These are phyloP conservation scores for Myxozyma melibiosi DNA, from an alignment of 805 yeast species.

Conservation along the genomic window DNA sequence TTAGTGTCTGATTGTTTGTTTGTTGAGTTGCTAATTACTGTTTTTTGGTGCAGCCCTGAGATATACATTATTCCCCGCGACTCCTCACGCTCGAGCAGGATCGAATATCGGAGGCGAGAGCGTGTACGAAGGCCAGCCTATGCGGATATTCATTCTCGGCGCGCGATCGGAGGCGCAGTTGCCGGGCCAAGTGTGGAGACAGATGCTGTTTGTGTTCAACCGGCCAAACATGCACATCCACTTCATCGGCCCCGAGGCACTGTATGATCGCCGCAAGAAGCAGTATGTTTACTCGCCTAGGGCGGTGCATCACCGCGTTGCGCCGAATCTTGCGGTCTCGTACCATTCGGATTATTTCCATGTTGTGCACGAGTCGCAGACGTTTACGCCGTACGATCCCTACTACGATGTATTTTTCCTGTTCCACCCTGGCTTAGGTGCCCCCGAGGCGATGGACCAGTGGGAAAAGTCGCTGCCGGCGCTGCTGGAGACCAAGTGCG, in stretches of 20 bases:
- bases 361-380: constrained; percentile 86
- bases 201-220: constrained; percentile 83
- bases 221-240: constrained; percentile 80
- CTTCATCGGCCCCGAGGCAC: constrained; percentile 91
- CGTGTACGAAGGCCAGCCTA: constrained; percentile 77
- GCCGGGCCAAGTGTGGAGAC: constrained; percentile 96
- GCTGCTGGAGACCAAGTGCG: constrained; percentile 88
- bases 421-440: constrained; percentile 93
- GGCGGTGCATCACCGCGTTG: constrained; percentile 67
- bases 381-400: constrained; percentile 97
- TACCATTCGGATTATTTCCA: constrained; percentile 92
- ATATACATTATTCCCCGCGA: constrained; percentile 81
- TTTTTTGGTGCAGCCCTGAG: constrained; percentile 60
- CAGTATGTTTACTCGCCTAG: constrained; percentile 50
- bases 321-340: constrained; percentile 60
- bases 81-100: constrained; percentile 31
- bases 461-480: constrained; percentile 89
- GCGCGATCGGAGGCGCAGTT: constrained; percentile 91
- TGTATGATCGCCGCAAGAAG: constrained; percentile 70
- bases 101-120: constrained; percentile 43
- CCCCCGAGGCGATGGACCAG: constrained; percentile 72
- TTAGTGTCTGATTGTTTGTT: neutral
- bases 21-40: neutral
- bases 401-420: constrained; percentile 88
- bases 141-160: constrained; percentile 86